These are phyloP conservation scores for Theileria equi DNA, from an alignment of 169 alveolate species.

Conservation along the genomic window DNA sequence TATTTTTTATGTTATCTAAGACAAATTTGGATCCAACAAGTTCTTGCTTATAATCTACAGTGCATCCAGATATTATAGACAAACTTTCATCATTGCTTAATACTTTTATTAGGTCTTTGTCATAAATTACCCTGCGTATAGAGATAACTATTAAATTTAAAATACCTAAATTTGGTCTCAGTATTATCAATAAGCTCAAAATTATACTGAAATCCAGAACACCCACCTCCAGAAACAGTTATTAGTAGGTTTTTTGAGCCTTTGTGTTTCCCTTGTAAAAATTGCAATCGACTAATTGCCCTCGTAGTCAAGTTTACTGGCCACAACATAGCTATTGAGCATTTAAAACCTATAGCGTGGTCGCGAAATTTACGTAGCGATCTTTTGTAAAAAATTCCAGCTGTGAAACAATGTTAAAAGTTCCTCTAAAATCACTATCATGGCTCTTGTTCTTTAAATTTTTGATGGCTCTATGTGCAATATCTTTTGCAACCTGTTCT, in stretches of 20 bases:
- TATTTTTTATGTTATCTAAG: constrained; percentile 67
- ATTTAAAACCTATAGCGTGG: too few relatives aligned
- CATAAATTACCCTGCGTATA: constrained; percentile 48
- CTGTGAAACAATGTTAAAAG: constrained; percentile 16
- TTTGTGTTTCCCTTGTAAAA: constrained; percentile 32
- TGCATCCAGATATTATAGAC: constrained; percentile 59
- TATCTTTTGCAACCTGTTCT: too few relatives aligned
- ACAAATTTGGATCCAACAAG: constrained; percentile 70
- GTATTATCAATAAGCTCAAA: constrained; percentile 58
- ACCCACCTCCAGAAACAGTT: constrained; percentile 74
- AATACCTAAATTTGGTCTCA: not conserved
- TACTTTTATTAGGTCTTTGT: constrained; percentile 54
- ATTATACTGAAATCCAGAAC: constrained; percentile 76
- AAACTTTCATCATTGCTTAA: constrained; percentile 61
- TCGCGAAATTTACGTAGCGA: constrained; percentile 12
- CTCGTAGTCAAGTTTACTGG: constrained; percentile 17
- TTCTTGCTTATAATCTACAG: constrained; percentile 64
- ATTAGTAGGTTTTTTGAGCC: constrained; percentile 59
- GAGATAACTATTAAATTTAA: not conserved
- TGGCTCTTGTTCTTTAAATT: too few relatives aligned
- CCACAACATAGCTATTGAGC: constrained; percentile 7
- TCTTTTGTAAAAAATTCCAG: constrained; percentile 54
- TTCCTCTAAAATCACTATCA: too few relatives aligned
- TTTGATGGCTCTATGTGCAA: too few relatives aligned
- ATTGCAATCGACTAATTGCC: constrained; percentile 63